Evolutionary conservation across 345 rosid species (phyloP).

Genomic region (Arabis hirsuta): DNA sequence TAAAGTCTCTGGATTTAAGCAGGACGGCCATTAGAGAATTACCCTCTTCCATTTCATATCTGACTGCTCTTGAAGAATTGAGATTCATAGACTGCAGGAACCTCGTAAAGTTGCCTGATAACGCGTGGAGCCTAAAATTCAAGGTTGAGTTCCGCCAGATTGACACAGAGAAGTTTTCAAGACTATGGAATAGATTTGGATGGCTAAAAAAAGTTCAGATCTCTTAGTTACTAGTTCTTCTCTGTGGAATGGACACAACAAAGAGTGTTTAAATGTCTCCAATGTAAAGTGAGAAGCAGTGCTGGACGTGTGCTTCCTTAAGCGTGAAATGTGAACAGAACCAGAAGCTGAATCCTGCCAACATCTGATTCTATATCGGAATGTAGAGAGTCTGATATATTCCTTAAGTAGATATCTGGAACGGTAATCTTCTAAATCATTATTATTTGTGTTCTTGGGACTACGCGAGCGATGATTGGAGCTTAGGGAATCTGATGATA

Average conservation of each 20-base stretch:
- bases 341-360: constrained; percentile 6
- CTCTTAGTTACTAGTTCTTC: constrained; percentile 15
- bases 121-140: constrained; percentile 29
- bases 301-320: neutral
- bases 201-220: constrained; percentile 32
- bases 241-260: neutral
- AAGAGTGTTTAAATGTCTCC: neutral
- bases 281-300: neutral
- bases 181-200: constrained; percentile 32
- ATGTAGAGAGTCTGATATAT: neutral
- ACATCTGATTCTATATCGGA: neutral
- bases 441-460: too few relatives aligned
- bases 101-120: constrained; percentile 33
- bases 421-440: too few relatives aligned
- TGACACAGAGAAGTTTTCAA: constrained; percentile 37
- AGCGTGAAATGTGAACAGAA: neutral
- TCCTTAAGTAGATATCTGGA: neutral
- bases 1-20: constrained; percentile 36
- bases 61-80: constrained; percentile 41
- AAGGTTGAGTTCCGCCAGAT: constrained; percentile 37
- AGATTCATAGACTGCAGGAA: constrained; percentile 14
- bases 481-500: too few relatives aligned
- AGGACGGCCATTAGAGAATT: constrained; percentile 23
- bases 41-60: constrained; percentile 18
- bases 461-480: too few relatives aligned